Conservation (phyloP, 495 filamentous ascomycete genomes). For the Podospora appendiculata region DNA sequence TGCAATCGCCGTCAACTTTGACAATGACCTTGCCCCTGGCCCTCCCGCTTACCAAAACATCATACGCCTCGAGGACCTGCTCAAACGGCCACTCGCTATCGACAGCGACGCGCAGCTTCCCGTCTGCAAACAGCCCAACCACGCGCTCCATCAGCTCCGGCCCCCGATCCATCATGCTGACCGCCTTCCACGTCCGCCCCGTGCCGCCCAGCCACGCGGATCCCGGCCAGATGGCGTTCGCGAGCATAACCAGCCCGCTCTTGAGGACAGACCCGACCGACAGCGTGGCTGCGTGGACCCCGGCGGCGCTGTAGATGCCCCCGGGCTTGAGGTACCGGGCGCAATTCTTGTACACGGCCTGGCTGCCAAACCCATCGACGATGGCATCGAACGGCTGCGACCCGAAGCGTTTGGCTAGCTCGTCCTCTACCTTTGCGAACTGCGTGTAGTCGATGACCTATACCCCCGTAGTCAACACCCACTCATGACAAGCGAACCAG, state of each 20-base stretch:
- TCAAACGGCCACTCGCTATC: constrained; percentile 23
- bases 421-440: constrained; percentile 7
- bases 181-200: constrained; percentile 19
- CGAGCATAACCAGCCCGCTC: constrained; percentile 13
- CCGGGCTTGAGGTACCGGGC: constrained; percentile 21
- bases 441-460: constrained; percentile 21
- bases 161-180: constrained; percentile 18
- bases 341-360: constrained; percentile 21
- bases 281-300: constrained; percentile 10
- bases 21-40: constrained; percentile 27
- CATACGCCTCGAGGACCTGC: constrained; percentile 22
- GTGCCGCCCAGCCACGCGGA: constrained; percentile 22
- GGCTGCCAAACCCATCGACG: constrained; percentile 26
- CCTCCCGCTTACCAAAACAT: constrained; percentile 15
- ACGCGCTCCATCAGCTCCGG: constrained; percentile 21
- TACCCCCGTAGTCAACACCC: background rate
- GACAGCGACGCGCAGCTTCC: constrained; percentile 19
- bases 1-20: constrained; percentile 2
- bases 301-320: constrained; percentile 25
- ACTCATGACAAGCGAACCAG: background rate
- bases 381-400: constrained; percentile 22
- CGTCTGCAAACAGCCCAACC: constrained; percentile 17
- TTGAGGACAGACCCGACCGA: constrained; percentile 9
- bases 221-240: constrained; percentile 23
- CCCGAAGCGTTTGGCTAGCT: constrained; percentile 13